A percentile compares a stretch with the other conserved stretches of the same genome.
Conservation (phyloP, 768 basidiomycete genomes). For the Rhodotorula graminis region DNA sequence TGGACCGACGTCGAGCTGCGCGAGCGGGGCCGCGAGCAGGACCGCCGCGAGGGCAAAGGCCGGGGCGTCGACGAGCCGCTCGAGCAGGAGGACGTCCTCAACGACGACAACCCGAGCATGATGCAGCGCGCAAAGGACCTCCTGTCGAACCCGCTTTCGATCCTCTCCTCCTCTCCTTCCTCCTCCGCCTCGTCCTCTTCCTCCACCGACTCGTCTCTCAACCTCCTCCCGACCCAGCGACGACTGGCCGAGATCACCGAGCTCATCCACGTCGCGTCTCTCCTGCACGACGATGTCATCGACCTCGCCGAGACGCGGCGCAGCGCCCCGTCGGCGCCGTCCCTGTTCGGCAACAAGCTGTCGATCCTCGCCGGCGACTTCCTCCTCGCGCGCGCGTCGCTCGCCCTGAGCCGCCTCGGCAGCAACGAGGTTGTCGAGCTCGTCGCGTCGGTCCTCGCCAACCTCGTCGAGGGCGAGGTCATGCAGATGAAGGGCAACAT, state of each 20-base stretch:
- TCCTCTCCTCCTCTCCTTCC: conserved; percentile 47
- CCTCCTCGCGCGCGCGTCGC: conserved; percentile 81
- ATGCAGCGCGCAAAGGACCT: conserved; percentile 71
- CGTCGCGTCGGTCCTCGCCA: conserved; percentile 82
- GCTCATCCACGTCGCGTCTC: conserved; percentile 94
- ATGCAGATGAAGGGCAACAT: conserved; percentile 59
- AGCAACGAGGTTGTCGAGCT: conserved; percentile 87
- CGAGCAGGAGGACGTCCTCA: conserved; percentile 70
- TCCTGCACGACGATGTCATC: conserved; percentile 86
- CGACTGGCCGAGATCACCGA: conserved; percentile 93
- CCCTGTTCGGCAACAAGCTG: conserved; percentile 84
- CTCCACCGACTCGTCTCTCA: conserved; percentile 11
- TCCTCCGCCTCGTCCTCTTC: conserved; percentile 25
- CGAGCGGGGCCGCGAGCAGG: conserved; percentile 52
- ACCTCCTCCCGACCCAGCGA: conserved; percentile 75
- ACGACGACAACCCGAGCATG: conserved; percentile 87
- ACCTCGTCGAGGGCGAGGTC: conserved; percentile 95
- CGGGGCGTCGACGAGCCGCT: conserved; percentile 72
- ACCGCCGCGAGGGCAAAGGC: conserved; percentile 54
- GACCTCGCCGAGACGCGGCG: conserved; percentile 70
- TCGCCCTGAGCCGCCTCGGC: conserved; percentile 79
- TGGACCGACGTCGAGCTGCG: conserved; percentile 56
- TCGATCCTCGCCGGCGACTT: conserved; percentile 93
- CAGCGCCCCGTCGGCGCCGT: conserved; percentile 62
- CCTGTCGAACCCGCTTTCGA: conserved; percentile 51